Evolutionary conservation across 2,329 filamentous ascomycete species (phyloP).

Genomic region (Xylariaceae sp.): DNA sequence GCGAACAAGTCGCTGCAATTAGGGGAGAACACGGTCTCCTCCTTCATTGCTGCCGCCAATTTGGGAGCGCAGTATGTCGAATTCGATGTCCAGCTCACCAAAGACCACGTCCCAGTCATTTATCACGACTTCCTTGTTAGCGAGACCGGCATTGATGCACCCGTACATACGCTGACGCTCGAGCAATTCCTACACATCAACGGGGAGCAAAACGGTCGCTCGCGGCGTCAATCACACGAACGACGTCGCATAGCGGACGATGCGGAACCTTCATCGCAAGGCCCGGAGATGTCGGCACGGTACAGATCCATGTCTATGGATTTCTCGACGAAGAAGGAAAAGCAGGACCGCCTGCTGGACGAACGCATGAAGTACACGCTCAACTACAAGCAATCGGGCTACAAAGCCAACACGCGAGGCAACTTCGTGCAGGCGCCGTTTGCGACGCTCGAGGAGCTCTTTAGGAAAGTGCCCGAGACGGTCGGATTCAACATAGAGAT

Average conservation of each 20-base stretch:
- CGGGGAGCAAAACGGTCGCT: slow-evolving; percentile 49
- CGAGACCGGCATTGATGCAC: slow-evolving; percentile 94
- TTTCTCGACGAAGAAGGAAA: slow-evolving; percentile 41
- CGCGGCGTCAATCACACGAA: slow-evolving; percentile 26
- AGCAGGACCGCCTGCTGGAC: slow-evolving; percentile 40
- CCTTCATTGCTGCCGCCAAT: slow-evolving; percentile 94
- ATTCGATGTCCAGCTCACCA: slow-evolving; percentile 95
- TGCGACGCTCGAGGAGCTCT: slow-evolving; percentile 90
- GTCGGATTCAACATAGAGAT: slow-evolving; percentile 99
- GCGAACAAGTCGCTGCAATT: slow-evolving; percentile 85
- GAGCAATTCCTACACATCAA: slow-evolving; percentile 95
- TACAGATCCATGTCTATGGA: slow-evolving; percentile 57
- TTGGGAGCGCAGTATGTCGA: slow-evolving; percentile 75
- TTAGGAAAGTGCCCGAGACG: slow-evolving; percentile 74
- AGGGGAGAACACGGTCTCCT: slow-evolving; percentile 92
- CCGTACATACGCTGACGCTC: slow-evolving; percentile 89
- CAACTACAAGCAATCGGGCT: slow-evolving; percentile 91
- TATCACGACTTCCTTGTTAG: slow-evolving; percentile 98
- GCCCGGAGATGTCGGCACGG: slow-evolving; percentile 24
- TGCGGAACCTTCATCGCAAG: slow-evolving; percentile 31
- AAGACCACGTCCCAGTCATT: slow-evolving; percentile 96
- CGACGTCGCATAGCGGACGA: slow-evolving; percentile 24
- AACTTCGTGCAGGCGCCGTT: slow-evolving; percentile 96
- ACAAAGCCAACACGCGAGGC: slow-evolving; percentile 91
- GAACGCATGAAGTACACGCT: slow-evolving; percentile 97